Conservation (phyloP, 495 filamentous ascomycete genomes). For the Penicillium maclennaniae region DNA sequence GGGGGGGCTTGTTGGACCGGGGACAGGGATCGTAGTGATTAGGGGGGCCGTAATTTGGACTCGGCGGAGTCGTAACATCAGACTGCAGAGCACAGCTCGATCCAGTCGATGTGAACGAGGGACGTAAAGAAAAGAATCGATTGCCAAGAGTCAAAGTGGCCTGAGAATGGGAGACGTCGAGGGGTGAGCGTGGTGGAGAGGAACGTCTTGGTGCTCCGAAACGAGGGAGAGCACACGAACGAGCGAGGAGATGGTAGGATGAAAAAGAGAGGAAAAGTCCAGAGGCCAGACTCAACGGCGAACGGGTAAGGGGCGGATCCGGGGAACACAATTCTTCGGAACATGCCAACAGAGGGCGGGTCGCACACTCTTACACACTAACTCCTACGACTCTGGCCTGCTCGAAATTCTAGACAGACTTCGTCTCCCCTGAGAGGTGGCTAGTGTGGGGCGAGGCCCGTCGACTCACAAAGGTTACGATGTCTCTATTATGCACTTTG, state of each 20-base stretch:
- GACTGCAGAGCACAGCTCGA: slow-evolving; percentile 7
- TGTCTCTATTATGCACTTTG: background rate
- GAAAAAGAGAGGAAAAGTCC: background rate
- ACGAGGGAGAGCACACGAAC: background rate
- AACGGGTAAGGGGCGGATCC: slow-evolving; percentile 7
- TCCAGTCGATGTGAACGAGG: slow-evolving; percentile 10
- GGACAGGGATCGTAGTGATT: background rate
- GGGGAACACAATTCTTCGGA: slow-evolving; percentile 1
- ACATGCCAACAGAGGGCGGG: slow-evolving; percentile 5
- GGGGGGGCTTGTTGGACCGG: slow-evolving; percentile 12
- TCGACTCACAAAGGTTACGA: background rate
- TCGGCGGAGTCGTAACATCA: background rate
- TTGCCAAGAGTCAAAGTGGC: background rate
- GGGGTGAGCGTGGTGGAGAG: background rate
- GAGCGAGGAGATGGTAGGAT: background rate
- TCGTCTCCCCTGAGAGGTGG: background rate
- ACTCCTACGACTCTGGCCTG: background rate
- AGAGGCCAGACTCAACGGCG: background rate
- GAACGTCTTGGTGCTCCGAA: background rate
- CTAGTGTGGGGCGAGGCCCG: background rate
- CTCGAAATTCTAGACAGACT: background rate
- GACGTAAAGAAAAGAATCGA: background rate
- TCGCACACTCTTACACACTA: background rate
- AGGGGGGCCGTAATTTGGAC: background rate
- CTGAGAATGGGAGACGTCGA: background rate